Evolutionary conservation across 140 eudicot genomes (phyloP), one percentile per base, ranked within the genome.

Genomic region (Senecio squalidus): DNA sequence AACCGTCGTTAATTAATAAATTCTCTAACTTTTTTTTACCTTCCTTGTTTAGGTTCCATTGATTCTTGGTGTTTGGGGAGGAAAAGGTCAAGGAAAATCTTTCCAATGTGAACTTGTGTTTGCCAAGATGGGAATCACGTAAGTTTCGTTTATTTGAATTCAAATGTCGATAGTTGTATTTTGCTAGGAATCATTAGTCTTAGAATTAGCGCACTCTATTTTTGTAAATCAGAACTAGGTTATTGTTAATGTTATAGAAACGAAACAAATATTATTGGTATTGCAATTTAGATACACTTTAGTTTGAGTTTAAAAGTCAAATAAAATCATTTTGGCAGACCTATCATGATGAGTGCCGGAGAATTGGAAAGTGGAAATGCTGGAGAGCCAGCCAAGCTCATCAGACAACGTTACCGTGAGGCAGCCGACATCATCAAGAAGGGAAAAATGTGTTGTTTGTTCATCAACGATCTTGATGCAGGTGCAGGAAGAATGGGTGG

Each of bases 301-400:
- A 34, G 40, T 1, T 15, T 40, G 40, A 45, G 31, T 8, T 20
- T 18, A 22, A 39, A 27, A 21, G 53, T 39, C 55, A 53, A 61
- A 36, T 10, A 21, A 3, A 20, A 2, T 44, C 0, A 24, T 36
- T 9, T 36, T 10, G 2, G 13, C 88, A 85, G 96, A 73, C 98
- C 96, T 1, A 92, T 92, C 74, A 92, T 91, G 96, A 86, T 91
- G 98, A 91, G 98, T 75, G 96, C 98, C 62, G 98, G 98, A 87
- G 98, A 91, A 60, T 30, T 92, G 76, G 98, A 92, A 66, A 86
- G 96, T 53, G 98, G 98, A 8, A 92, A 84, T 29, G 98, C 96
- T 18, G 98, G 98, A 73, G 98, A 92, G 78, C 98, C 98, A 1
- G 96, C 98, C 0, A 92, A 92, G 53, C 71, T 92, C 20, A 92